These are phyloP conservation scores for Cystobasidiaceae sp. DNA, from an alignment of 1,284 basidiomycete species.

Conservation along the genomic window DNA sequence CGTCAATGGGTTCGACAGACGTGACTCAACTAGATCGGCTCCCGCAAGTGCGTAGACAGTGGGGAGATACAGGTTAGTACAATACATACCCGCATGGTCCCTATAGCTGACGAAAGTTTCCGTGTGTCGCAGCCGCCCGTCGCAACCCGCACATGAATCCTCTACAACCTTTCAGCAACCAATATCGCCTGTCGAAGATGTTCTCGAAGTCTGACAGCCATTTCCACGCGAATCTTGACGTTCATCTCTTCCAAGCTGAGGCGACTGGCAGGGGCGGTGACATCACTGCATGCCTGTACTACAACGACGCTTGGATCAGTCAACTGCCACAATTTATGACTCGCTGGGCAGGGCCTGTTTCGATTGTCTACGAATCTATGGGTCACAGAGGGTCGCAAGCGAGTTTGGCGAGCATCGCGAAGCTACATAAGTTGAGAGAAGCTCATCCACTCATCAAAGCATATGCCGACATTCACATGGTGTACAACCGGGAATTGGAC, in stretches of 20 bases:
- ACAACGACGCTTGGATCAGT: constrained; percentile 43
- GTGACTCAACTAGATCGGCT: too few species aligned
- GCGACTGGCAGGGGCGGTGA: constrained; percentile 21
- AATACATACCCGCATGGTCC: too few species aligned
- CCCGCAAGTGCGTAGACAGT: too few species aligned
- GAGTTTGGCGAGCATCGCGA: constrained; percentile 28
- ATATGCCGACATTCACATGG: constrained; percentile 42
- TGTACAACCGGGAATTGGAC: constrained; percentile 33
- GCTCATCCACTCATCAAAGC: constrained; percentile 34
- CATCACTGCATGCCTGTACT: constrained; percentile 43
- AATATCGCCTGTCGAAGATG: constrained; percentile 43
- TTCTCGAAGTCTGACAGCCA: constrained; percentile 39
- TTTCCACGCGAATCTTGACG: constrained; percentile 40
- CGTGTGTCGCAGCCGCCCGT: neutral
- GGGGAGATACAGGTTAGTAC: too few species aligned
- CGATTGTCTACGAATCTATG: constrained; percentile 40
- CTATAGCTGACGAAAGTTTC: neutral
- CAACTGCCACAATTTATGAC: constrained; percentile 38
- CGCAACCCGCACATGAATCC: constrained; percentile 30
- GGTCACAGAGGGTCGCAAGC: neutral
- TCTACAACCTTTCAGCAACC: constrained; percentile 36
- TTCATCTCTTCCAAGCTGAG: constrained; percentile 38
- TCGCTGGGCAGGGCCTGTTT: constrained; percentile 43
- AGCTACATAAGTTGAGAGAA: constrained; percentile 36
- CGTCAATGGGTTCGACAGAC: too few species aligned